Evolutionary conservation across 495 filamentous ascomycete species (phyloP), one percentile per base, ranked within the genome.

Genomic region (Aspergillus sclerotioniger): DNA sequence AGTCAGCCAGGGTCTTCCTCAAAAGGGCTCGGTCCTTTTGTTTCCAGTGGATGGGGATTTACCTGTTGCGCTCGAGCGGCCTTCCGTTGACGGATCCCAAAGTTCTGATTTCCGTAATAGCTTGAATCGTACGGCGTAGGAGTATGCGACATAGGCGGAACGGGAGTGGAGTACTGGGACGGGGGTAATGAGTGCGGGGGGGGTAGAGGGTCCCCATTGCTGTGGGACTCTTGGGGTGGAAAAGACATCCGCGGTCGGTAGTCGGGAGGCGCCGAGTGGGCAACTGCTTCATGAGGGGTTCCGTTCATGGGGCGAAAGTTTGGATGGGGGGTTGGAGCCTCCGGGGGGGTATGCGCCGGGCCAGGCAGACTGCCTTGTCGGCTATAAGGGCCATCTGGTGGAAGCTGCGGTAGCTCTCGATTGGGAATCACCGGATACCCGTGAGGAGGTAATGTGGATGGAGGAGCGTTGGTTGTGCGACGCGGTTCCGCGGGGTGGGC

Each of bases 11-110:
- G 10, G 10, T 17, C 8, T 17, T 46, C n/a, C 21, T 25, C 25
- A 3, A n/a, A 13, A 9, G 4, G 46, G 9, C 9, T 9, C 9
- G 8, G 0, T 25, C 8, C 10, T 1, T n/a, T 6, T 8, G 20
- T 3, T 25, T 28, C 21, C 13, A 29, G 19, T 21, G 32, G 19
- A 32, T 29, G 8, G 10, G 8, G 39, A 56, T 63, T 63, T 67
- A 78, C 76, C 70, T 79, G 76, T 47, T 67, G 64, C 32, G 76
- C 76, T 57, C 76, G 65, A 16, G 72, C 68, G 6, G 76, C 68
- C 62, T 76, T 79, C 13, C 76, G 72, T 44, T 75, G 73, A 10
- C 75, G 73, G 5, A 70, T 68, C 15, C 66, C 67, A 62, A 56
- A 76, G 8, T 71, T 61, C 21, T 68, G 67, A 20, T 65, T 72